Percentiles rank a stretch among this genome's conserved stretches.
These are phyloP conservation scores for Zizania palustris DNA, from an alignment of 202 grass and related monocot species.

Conservation along the genomic window DNA sequence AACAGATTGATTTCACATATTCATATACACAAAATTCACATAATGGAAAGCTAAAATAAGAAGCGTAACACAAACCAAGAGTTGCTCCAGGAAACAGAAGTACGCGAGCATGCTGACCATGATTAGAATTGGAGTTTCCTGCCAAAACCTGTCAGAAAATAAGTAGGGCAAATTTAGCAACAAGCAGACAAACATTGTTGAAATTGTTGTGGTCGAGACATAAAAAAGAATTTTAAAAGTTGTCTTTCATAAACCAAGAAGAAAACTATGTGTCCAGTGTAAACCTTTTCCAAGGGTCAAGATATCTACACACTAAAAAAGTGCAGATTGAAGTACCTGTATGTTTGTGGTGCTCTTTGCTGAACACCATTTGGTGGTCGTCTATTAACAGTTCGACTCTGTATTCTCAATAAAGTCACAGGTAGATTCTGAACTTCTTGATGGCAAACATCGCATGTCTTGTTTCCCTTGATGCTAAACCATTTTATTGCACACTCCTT, in stretches of 20 bases:
- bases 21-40: background rate
- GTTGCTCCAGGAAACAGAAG: slow-evolving; percentile 77
- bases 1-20: background rate
- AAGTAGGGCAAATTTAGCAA: background rate
- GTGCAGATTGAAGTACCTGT: slow-evolving; percentile 47
- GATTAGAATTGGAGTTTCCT: slow-evolving; percentile 54
- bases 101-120: slow-evolving; percentile 72
- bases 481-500: slow-evolving; percentile 98
- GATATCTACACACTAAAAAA: background rate
- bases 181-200: background rate
- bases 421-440: slow-evolving; percentile 84
- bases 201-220: background rate
- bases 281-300: background rate
- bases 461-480: slow-evolving; percentile 99
- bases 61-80: slow-evolving; percentile 46
- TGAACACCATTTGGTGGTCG: slow-evolving; percentile 44
- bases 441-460: slow-evolving; percentile 81
- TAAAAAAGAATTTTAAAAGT: background rate
- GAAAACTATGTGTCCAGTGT: background rate
- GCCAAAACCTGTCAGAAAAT: slow-evolving; percentile 33
- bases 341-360: slow-evolving; percentile 52
- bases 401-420: slow-evolving; percentile 82
- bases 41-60: background rate
- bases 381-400: slow-evolving; percentile 58
- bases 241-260: background rate